phyloP scores from a whole-genome alignment of 176 grass and related monocot species.

The Rhynchospora breviuscula region DNA sequence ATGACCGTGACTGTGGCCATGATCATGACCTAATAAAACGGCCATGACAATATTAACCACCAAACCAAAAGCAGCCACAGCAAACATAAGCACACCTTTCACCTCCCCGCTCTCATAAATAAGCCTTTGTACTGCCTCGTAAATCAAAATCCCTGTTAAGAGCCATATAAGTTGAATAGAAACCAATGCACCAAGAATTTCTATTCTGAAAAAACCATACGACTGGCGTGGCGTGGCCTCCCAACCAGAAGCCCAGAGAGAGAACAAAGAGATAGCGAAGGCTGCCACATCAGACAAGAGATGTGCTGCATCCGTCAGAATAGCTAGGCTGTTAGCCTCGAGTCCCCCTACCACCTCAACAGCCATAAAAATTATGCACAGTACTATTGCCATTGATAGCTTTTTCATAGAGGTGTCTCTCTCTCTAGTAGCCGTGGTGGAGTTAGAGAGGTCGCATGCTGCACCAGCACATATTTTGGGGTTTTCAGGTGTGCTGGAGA shows the following conservation, averaged over 20 bases:
- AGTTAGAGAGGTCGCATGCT: conserved; percentile 29
- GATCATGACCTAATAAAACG: conserved; percentile 34
- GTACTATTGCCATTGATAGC: conserved; percentile 21
- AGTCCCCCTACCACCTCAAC: conserved; percentile 37
- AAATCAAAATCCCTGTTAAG: conserved; percentile 31
- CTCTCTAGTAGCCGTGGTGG: conserved; percentile 13
- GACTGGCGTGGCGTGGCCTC: conserved; percentile 41
- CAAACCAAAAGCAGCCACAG: conserved; percentile 33
- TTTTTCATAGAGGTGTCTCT: conserved; percentile 32
- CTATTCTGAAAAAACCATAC: conserved; percentile 35
- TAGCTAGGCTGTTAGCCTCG: conserved; percentile 39
- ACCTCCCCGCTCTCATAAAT: conserved; percentile 28
- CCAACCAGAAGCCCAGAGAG: conserved; percentile 41
- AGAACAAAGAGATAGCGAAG: conserved; percentile 41
- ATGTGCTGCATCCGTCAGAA: conserved; percentile 36
- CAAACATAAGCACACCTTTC: conserved; percentile 35
- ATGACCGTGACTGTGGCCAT: conserved; percentile 13
- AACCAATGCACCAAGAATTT: conserved; percentile 37
- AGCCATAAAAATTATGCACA: conserved; percentile 33
- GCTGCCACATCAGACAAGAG: conserved; percentile 39
- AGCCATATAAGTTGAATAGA: conserved; percentile 41
- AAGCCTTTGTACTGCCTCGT: conserved; percentile 28
- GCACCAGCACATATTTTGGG: conserved; percentile 26
- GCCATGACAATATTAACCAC: conserved; percentile 38
- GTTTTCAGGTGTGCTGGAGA: not conserved